These are phyloP conservation scores for Trichoderma orchidacearum DNA, from an alignment of 495 filamentous ascomycete genomes.

Conservation along the genomic window DNA sequence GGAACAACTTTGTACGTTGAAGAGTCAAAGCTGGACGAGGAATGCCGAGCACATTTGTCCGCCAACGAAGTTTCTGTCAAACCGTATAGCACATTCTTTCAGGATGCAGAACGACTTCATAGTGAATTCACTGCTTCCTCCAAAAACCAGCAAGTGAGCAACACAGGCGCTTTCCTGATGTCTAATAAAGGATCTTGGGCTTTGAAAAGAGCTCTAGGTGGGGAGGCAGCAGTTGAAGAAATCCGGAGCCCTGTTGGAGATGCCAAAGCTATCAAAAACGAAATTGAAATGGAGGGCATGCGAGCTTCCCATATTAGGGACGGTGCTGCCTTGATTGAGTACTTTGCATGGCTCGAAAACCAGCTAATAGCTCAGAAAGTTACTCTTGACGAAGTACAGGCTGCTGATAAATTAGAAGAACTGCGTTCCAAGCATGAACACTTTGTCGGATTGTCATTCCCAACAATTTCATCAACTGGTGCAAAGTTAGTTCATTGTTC, in stretches of 20 bases:
- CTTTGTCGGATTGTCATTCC: slow-evolving; percentile 87
- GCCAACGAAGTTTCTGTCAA: slow-evolving; percentile 56
- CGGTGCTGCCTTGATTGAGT: slow-evolving; percentile 82
- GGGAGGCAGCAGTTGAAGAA: slow-evolving; percentile 79
- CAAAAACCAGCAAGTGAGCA: slow-evolving; percentile 16
- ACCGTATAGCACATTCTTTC: slow-evolving; percentile 76
- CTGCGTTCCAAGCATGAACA: slow-evolving; percentile 67
- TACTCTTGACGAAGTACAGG: slow-evolving; percentile 75
- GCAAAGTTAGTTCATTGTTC: slow-evolving; percentile 42
- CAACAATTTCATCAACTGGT: slow-evolving; percentile 91
- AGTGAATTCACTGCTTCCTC: slow-evolving; percentile 19
- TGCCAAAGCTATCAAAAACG: slow-evolving; percentile 96
- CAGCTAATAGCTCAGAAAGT: slow-evolving; percentile 62
- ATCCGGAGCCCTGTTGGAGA: slow-evolving; percentile 79
- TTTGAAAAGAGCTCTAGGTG: slow-evolving; percentile 72
- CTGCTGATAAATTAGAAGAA: slow-evolving; percentile 77
- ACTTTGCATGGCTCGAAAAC: slow-evolving; percentile 94
- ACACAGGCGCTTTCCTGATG: slow-evolving; percentile 62
- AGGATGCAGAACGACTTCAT: slow-evolving; percentile 53
- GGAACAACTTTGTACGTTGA: slow-evolving; percentile 78
- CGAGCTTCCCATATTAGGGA: slow-evolving; percentile 86
- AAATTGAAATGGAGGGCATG: slow-evolving; percentile 85
- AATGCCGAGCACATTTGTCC: slow-evolving; percentile 57
- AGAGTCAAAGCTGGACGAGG: slow-evolving; percentile 55
- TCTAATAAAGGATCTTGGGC: slow-evolving; percentile 93